phyloP scores from a whole-genome alignment of 73 alveolate species.

The Durusdinium trenchii region DNA sequence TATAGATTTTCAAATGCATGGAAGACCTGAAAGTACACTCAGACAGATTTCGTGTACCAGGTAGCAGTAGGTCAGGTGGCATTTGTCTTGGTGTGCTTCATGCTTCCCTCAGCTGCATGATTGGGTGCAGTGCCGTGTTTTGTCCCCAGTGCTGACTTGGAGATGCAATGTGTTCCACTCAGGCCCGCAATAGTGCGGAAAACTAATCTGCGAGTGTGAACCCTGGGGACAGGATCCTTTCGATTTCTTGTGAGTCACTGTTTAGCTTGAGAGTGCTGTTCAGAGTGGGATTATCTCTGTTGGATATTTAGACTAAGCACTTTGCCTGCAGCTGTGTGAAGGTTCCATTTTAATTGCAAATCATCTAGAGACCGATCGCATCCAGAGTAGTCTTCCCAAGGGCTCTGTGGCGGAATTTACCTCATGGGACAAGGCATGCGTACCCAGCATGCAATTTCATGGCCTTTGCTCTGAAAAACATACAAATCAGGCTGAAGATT shows the following conservation, averaged over 20 bases:
- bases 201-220: constrained; percentile 29
- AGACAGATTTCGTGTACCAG: not conserved
- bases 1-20: not conserved
- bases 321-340: not conserved
- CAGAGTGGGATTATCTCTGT: too few relatives aligned
- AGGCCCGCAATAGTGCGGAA: constrained; percentile 84
- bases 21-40: not conserved
- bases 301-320: not conserved
- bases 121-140: too few relatives aligned
- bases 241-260: not conserved
- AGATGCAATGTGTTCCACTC: not conserved
- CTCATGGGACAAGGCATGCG: constrained; percentile 95
- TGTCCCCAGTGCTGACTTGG: too few relatives aligned
- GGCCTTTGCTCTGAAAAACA: too few relatives aligned
- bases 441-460: too few relatives aligned
- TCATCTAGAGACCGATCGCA: too few relatives aligned
- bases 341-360: too few relatives aligned
- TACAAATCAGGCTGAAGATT: too few relatives aligned
- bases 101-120: too few relatives aligned
- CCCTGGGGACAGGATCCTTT: not conserved
- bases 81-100: not conserved
- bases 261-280: too few relatives aligned
- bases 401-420: constrained; percentile 92
- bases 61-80: not conserved
- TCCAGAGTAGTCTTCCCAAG: too few relatives aligned